Evolutionary conservation across 805 yeast species (phyloP), one percentile per base, ranked within the genome.

Genomic region (Priceomyces melissophilus): DNA sequence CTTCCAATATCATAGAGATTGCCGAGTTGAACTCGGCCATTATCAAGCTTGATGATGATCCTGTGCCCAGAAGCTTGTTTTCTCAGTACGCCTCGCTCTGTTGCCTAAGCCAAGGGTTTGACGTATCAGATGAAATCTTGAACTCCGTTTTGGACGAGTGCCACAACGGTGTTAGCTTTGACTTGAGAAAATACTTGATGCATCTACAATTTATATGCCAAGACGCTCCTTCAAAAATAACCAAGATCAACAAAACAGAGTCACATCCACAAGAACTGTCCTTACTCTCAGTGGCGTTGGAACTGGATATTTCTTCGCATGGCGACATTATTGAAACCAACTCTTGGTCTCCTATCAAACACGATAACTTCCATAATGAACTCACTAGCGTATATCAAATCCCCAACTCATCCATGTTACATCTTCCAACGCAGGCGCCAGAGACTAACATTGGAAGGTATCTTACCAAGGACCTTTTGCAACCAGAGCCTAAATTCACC

Each of bases 151-250:
- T 69, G 1, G 36, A 42, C 1, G 47, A 48, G 1, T 44, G 54
- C 32, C 45, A 27, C 10, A 47, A 47, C 26, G 54, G 54, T 0
- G 35, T 53, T 16, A 49, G 50, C 33, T 50, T 47, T 34, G 84
- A 81, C 53, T 56, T 81, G 23, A 61, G 85, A 38, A 67, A 64
- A 43, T 66, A 72, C 30, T 48, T 81, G 9, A 58, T 68, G 57
- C 59, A 63, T 3, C 59, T 77, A 28, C 83, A 80, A 49, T 63
- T 59, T 41, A 11, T 67, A 1, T 74, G 75, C 44, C 45, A 44
- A 35, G 27, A 32, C 12, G 7, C 25, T 20, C 25, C 25, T 8
- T 20, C 25, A 4, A 20, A 4, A 20, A 20, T 20, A 4, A 20
- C 25, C n/a, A n/a, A n/a, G 8, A 20, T 20, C 8, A 20, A 4